Evolutionary conservation across 176 grass and related monocot species (phyloP).

Genomic region (Oryza brachyantha): DNA sequence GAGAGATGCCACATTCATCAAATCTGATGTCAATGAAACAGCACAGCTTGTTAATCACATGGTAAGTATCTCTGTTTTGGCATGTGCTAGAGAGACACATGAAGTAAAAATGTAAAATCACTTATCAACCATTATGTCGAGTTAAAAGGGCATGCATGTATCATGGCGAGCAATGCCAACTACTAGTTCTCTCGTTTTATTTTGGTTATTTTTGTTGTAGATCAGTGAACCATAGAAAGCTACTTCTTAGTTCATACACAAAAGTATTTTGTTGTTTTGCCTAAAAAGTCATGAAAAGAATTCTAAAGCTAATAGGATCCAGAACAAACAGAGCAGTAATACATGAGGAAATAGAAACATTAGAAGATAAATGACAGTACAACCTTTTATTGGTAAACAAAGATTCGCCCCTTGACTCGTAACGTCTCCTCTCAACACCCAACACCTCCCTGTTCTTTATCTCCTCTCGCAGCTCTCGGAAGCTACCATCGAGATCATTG

Average conservation of each 20-base stretch:
- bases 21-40: slow-evolving; percentile 38
- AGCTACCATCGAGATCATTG: slow-evolving; percentile 35
- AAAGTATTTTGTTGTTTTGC: not conserved
- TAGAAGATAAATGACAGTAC: slow-evolving; percentile 5
- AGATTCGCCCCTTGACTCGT: slow-evolving; percentile 46
- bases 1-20: slow-evolving; percentile 47
- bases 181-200: not conserved
- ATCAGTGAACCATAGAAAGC: slow-evolving; percentile 8
- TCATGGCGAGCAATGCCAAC: too few species aligned
- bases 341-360: not conserved
- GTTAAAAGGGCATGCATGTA: too few species aligned
- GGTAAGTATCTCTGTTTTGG: not conserved
- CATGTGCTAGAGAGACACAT: not conserved
- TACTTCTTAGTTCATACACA: slow-evolving; percentile 8
- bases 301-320: not conserved
- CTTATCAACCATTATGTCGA: too few species aligned
- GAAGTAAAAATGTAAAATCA: too few species aligned
- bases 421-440: slow-evolving; percentile 42
- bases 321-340: not conserved
- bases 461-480: slow-evolving; percentile 71
- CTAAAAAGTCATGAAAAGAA: not conserved
- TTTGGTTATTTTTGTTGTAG: not conserved
- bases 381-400: slow-evolving; percentile 81
- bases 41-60: not conserved
- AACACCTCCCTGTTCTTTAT: slow-evolving; percentile 51